Conservation (phyloP, 129 eudicot species). For the Centrapalus pauciflorus region DNA sequence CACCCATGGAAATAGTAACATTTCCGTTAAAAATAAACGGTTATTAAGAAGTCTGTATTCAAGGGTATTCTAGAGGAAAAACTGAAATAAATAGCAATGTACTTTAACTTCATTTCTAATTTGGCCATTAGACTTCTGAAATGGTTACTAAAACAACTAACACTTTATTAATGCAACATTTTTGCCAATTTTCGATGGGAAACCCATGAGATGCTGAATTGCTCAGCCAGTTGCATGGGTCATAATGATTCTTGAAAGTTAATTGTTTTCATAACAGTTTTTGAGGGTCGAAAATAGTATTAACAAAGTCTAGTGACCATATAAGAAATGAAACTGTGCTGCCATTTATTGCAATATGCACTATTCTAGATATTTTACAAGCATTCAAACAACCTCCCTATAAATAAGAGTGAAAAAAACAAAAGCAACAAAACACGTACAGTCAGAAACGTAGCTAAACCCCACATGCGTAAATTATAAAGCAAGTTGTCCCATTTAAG, state of each 20-base stretch:
- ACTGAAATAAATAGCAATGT: neutral
- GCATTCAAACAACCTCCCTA: too few relatives aligned
- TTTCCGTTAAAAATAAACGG: neutral
- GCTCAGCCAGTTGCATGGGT: neutral
- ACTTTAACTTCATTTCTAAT: neutral
- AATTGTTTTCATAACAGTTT: neutral
- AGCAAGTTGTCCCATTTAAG: neutral
- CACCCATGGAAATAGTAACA: neutral
- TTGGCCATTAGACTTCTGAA: neutral
- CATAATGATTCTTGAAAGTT: too few relatives aligned
- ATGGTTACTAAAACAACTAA: neutral
- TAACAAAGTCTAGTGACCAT: neutral
- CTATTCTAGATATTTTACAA: neutral
- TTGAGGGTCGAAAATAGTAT: neutral
- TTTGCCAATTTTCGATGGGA: neutral
- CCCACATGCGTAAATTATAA: neutral
- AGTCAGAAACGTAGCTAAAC: neutral
- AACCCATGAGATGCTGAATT: neutral
- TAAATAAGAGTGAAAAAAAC: too few relatives aligned
- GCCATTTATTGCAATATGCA: neutral
- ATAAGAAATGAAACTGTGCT: neutral
- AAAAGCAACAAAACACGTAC: too few relatives aligned
- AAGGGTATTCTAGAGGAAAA: neutral
- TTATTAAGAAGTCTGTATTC: neutral
- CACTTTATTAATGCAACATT: neutral